A percentile compares a stretch with the other conserved stretches of the same genome.
Evolutionary conservation across 2,329 filamentous ascomycete species (phyloP).

Genomic region (Ampelomyces quisqualis): DNA sequence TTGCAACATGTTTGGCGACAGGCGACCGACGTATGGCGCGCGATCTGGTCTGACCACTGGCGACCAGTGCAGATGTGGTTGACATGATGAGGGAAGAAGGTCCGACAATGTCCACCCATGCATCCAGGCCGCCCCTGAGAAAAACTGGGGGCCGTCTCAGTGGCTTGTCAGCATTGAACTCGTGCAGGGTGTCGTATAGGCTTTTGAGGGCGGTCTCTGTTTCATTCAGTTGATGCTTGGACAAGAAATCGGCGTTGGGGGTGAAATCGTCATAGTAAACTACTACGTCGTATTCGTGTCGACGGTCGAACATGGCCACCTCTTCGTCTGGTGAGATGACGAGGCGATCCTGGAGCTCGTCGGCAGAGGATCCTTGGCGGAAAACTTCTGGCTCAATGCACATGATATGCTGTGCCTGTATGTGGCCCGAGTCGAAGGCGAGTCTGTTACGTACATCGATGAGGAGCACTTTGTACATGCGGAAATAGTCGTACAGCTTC

Average conservation of each 20-base stretch:
- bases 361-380: slow-evolving; percentile 65
- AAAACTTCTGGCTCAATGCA: slow-evolving; percentile 84
- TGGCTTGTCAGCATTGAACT: slow-evolving; percentile 79
- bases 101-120: slow-evolving; percentile 84
- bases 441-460: slow-evolving; percentile 83
- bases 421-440: slow-evolving; percentile 84
- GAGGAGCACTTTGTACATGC: slow-evolving; percentile 67
- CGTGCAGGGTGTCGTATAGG: slow-evolving; percentile 75
- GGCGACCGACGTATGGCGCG: slow-evolving; percentile 56
- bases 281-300: slow-evolving; percentile 77
- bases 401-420: slow-evolving; percentile 78
- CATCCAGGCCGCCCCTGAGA: slow-evolving; percentile 77
- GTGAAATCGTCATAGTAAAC: slow-evolving; percentile 83
- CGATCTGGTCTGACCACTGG: slow-evolving; percentile 48
- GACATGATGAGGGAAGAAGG: slow-evolving; percentile 62
- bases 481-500: slow-evolving; percentile 70
- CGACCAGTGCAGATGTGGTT: slow-evolving; percentile 54
- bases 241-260: slow-evolving; percentile 59
- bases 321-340: slow-evolving; percentile 74
- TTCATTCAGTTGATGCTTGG: slow-evolving; percentile 47
- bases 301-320: slow-evolving; percentile 68
- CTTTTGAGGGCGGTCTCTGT: slow-evolving; percentile 61
- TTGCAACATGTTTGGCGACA: slow-evolving; percentile 54
- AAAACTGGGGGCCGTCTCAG: slow-evolving; percentile 73
- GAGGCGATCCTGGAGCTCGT: slow-evolving; percentile 66